phyloP scores from a whole-genome alignment of 176 grass and related monocot genomes.

The Calamus simplicifolius region DNA sequence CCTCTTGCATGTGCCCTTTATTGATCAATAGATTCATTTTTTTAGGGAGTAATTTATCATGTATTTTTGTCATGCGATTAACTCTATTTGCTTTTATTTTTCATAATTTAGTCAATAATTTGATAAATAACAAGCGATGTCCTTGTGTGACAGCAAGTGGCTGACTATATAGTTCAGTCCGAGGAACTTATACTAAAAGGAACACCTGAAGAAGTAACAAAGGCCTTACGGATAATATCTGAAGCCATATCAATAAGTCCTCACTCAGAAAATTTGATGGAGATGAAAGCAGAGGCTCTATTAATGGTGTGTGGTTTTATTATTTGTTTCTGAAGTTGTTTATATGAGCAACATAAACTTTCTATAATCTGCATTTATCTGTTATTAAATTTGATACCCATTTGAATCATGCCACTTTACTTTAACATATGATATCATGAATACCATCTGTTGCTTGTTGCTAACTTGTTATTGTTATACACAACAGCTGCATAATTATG shows the following conservation, averaged over 20 bases:
- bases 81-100: too few relatives aligned
- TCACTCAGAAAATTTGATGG: slow-evolving; percentile 77
- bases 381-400: too few relatives aligned
- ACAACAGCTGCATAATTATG: slow-evolving; percentile 51
- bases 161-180: slow-evolving; percentile 44
- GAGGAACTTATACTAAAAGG: slow-evolving; percentile 49
- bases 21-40: too few relatives aligned
- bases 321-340: background rate
- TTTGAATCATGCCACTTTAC: too few relatives aligned
- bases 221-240: slow-evolving; percentile 57
- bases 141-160: slow-evolving; percentile 49
- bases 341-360: too few relatives aligned
- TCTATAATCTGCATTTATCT: too few relatives aligned
- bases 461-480: slow-evolving; percentile 20
- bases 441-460: background rate
- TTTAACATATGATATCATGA: too few relatives aligned
- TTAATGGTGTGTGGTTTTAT: slow-evolving; percentile 44
- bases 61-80: too few relatives aligned
- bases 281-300: slow-evolving; percentile 84
- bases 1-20: too few relatives aligned
- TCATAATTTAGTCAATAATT: too few relatives aligned
- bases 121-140: background rate
- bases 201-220: slow-evolving; percentile 43
- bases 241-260: slow-evolving; percentile 55
- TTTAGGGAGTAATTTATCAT: too few relatives aligned